Base-by-base conservation (phyloP, 371 early-diverging fungal species). In the Mucor velutinosus region DNA sequence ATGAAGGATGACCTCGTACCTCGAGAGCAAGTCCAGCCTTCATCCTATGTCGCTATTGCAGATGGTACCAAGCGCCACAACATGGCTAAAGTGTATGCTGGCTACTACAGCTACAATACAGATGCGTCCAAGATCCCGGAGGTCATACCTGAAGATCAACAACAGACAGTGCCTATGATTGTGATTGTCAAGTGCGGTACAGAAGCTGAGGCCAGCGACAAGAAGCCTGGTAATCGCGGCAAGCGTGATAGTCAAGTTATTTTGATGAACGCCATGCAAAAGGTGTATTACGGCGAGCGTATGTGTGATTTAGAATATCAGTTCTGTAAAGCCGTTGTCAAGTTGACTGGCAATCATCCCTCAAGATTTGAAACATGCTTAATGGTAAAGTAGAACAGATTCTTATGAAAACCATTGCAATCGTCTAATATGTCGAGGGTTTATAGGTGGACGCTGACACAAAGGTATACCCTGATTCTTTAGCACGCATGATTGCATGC, bases 251-350 rank as follows among this genome's bases (percentile, higher is more conserved):
- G 85, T 71, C 88, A 87, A 72, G 87, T 89, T 27, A 86, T 98
- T 65, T 76, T 97, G 47, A 97, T 97, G 96, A 90, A 91, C 62
- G 95, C 97, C 67, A 92, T 96, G 82, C 86, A 89, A 67, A 91
- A 92, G 69, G 90, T 97, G 47, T 90, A 94, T 71, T 97, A 95
- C 79, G 90, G 93, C 33, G 97, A 97, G 71, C 90, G 97, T 29
- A 92, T 99, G 94, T 95, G 95, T 27, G 90, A 93, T 37, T 83
- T 99, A 32, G 99, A 99, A 72, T 94, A 91, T 76, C 99, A 98
- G 64, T 84, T 99, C 55, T 99, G 95, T 81, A 89, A 90, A 70
- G 92, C 95, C 45, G 94, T 99, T 69, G 89, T 91, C 72, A 82
- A 84, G 14, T 76, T 95, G n/a, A 88, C 89, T 14, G 91, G 96